Evolutionary conservation across 2,329 filamentous ascomycete genomes (phyloP).

Genomic region (Torrubiella hemipterigena): DNA sequence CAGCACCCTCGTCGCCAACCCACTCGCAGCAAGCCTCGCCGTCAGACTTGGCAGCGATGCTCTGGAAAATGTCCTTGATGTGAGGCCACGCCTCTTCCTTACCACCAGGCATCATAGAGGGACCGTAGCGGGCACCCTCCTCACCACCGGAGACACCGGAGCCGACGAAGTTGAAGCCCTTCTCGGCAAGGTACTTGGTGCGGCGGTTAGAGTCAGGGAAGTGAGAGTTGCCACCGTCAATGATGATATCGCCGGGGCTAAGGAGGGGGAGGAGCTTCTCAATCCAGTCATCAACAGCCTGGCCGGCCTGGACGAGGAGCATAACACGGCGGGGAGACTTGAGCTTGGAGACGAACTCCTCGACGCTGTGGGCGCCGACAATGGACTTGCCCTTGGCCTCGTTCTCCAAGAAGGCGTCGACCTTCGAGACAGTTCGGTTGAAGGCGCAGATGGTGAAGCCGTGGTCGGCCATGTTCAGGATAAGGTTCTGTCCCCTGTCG

Average conservation of each 20-base stretch:
- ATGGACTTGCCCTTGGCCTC: constrained; percentile 94
- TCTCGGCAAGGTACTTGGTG: constrained; percentile 71
- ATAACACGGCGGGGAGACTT: constrained; percentile 96
- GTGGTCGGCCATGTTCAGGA: constrained; percentile 80
- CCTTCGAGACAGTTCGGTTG: constrained; percentile 98
- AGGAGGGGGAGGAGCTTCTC: constrained; percentile 80
- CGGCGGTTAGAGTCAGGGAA: constrained; percentile 94
- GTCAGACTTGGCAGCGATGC: constrained; percentile 94
- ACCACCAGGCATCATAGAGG: constrained; percentile 97
- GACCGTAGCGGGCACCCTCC: constrained; percentile 95
- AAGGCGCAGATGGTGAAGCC: constrained; percentile 96
- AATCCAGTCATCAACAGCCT: constrained; percentile 98
- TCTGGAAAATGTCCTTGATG: constrained; percentile 99
- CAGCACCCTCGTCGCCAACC: constrained; percentile 98
- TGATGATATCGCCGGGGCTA: constrained; percentile 90
- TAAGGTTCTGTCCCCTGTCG: constrained; percentile 66
- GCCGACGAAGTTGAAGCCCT: constrained; percentile 93
- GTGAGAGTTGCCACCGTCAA: constrained; percentile 92
- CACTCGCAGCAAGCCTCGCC: constrained; percentile 97
- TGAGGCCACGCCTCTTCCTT: constrained; percentile 95
- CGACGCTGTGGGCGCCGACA: constrained; percentile 80
- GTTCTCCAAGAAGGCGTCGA: constrained; percentile 85
- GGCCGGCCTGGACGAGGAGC: constrained; percentile 97
- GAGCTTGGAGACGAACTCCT: constrained; percentile 94
- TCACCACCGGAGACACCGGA: constrained; percentile 97